These are phyloP conservation scores for Syncephalastrum racemosum DNA, from an alignment of 371 early-diverging fungal species.

Conservation along the genomic window DNA sequence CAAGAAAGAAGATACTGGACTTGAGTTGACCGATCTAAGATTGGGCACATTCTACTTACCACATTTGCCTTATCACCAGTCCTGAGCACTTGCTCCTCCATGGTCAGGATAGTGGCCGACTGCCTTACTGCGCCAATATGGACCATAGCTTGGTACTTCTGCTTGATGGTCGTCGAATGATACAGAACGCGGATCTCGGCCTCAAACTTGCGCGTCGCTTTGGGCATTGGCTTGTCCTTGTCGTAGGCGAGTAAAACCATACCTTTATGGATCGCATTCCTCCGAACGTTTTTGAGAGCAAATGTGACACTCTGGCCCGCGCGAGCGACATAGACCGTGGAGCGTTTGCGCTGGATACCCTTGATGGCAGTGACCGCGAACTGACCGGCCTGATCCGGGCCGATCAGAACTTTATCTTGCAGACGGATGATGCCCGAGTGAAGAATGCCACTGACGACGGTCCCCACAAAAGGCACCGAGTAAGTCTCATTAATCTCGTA, in stretches of 20 bases:
- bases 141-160: conserved; percentile 92
- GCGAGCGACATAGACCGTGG: conserved; percentile 69
- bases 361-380: conserved; percentile 79
- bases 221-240: conserved; percentile 56
- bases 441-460: conserved; percentile 76
- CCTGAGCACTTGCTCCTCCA: conserved; percentile 72
- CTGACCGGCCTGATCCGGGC: conserved; percentile 82
- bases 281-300: conserved; percentile 81
- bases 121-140: conserved; percentile 91
- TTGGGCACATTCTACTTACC: conserved; percentile 25
- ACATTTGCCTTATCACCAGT: conserved; percentile 89
- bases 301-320: conserved; percentile 89
- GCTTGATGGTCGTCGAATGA: conserved; percentile 88
- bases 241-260: conserved; percentile 78
- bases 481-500: conserved; percentile 89
- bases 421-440: conserved; percentile 66
- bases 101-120: conserved; percentile 80
- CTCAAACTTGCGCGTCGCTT: conserved; percentile 79
- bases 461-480: conserved; percentile 88
- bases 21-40: neutral
- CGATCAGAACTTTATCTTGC: conserved; percentile 83
- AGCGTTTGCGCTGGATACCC: conserved; percentile 88
- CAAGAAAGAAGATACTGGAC: conserved; percentile 17
- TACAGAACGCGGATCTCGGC: conserved; percentile 89
- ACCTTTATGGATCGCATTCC: conserved; percentile 82